Evolutionary conservation across 2,329 filamentous ascomycete genomes (phyloP), one percentile per base, ranked within the genome.

Genomic region (Microsporum ferrugineum): DNA sequence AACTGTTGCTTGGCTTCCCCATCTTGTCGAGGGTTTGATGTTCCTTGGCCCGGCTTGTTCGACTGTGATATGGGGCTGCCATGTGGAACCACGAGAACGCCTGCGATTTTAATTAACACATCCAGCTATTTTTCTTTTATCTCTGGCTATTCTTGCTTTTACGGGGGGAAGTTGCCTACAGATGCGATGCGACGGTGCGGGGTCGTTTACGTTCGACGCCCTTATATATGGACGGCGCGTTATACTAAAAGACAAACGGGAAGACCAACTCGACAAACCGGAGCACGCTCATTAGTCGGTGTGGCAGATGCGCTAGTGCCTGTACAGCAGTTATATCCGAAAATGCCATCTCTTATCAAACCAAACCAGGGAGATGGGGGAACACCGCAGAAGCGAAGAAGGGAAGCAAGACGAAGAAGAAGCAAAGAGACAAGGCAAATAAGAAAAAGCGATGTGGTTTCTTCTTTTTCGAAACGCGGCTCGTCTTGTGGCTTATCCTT

Each of bases 281-380:
- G 49, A 53, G 17, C 27, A 53, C 29, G 49, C 49, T 27, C 12
- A 53, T 53, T 53, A 53, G 49, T 33, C 27, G 49, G 49, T 53
- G 12, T 53, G 49, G 27, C 27, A n/a, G 17, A 2, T 5, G 27
- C 49, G 29, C 49, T 53, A 53, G 49, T 33, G 49, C 17, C 27
- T 33, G 49, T 34, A 53, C 27, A 53, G 49, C 49, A 53, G 49
- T 53, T 53, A 31, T 53, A 53, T 53, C 49, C 49, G 49, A 53
- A 14, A 27, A 29, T 31, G 45, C 23, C 27, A 14, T 51, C 23
- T 51, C 43, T 29, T 29, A 47, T 47, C 23, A 17, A 23, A 29
- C n/a, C 43, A 29, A 23, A 23, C 17, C 17, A 23, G 17, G 43
- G 23, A 47, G 23, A 10, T 23, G 43, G 43, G 17, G 43, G 43